Evolutionary conservation across 2,329 filamentous ascomycete species (phyloP), one percentile per base, ranked within the genome.

Genomic region (Aspergillus clavatus): DNA sequence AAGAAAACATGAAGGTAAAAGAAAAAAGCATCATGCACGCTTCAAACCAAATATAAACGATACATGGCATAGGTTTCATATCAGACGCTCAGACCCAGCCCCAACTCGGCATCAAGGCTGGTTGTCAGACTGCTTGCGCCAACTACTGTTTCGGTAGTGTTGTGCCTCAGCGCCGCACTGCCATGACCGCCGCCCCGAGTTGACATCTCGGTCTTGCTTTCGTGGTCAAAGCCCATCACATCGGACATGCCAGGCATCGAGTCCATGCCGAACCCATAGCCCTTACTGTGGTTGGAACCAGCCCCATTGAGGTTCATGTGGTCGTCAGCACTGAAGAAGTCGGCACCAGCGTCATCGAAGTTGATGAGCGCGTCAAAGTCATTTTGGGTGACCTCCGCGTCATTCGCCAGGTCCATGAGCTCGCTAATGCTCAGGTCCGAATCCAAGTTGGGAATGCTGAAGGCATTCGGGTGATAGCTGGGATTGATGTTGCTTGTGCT

Each of bases 291-390:
- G n/a, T 28, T 43, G 8, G 38, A 10, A 26, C 16, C 8, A 11
- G 48, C 43, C 4, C 27, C 46, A 18, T 39, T 42, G 5, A 39
- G 18, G 23, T 44, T 39, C 23, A 47, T 27, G 14, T 43, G 29
- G 8, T 61, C 56, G 6, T 70, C 64, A 5, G 61, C 58, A 0
- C 57, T 47, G 31, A 71, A 66, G 23, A 68, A 52, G 14, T 71
- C 67, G 14, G 55, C 61, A 1, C 58, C 56, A 1, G 62, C 61
- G 38, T 72, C 70, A 33, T 74, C 71, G 40, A 73, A 69, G 45
- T 73, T 72, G 51, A 74, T 71, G 43, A 73, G 50, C 0, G 69
- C 68, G 43, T 74, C 71, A 22, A 74, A 70, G 43, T 73, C 70
- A 40, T 71, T 70, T 43, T 72, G 67, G 2, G 65, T 71, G 18